Evolutionary conservation across 1,284 basidiomycete genomes (phyloP), one percentile per base, ranked within the genome.

Genomic region (Cerrena zonata): DNA sequence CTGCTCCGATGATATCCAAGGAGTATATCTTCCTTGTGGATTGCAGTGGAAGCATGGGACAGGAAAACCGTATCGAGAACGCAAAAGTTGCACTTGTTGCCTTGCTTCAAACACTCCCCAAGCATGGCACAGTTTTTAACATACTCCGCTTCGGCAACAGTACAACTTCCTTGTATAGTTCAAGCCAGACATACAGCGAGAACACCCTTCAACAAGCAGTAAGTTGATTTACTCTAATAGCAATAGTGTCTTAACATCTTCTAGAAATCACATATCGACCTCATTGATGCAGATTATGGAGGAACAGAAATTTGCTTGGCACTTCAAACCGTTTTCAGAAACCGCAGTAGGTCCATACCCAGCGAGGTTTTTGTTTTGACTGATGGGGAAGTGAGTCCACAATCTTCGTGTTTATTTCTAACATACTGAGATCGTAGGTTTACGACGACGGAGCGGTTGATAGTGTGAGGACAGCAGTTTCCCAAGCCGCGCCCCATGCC

Each of bases 21-120:
- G 75, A 78, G 52, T 78, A 75, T 53, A 60, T 78, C 1, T 79
- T 79, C 52, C 55, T 79, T 1, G 60, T 78, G 3, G 73, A 75
- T 51, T 59, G 72, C 5, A 76, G 74, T 52, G 73, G 73, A 2
- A 77, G 74, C 47, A 79, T 79, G 76, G 15, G 30, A 7, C 48
- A 43, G 18, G 24, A 18, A 13, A 30, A 11, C 18, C 25, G 72
- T 11, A 72, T 78, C 10, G 64, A 62, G 25, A 68, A 65, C 12
- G 75, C 75, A 2, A 75, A 70, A 53, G 47, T 58, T 21, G 69
- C 73, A 0, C 58, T 78, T 37, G 47, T 49, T 1, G 58, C 72
- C 49, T 63, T 78, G 3, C 61, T 78, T 21, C 65, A 66, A 2
- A 66, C 69, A 58, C 61, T 79, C 10, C 76, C 77, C 0, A 50